phyloP scores from a whole-genome alignment of 148 eudicot genomes.

The Rhododendron simsii region DNA sequence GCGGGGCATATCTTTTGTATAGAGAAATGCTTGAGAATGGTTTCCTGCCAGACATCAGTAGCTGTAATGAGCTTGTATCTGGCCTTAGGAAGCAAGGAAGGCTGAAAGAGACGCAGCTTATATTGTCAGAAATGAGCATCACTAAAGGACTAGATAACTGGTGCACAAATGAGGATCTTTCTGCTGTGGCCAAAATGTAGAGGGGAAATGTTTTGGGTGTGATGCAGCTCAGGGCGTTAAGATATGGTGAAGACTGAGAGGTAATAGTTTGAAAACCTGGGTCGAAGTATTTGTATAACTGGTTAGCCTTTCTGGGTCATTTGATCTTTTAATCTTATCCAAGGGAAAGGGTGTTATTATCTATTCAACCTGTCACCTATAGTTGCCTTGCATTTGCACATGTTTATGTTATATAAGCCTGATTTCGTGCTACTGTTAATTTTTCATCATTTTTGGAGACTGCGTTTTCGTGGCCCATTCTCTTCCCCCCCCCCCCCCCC shows the following conservation, averaged over 20 bases:
- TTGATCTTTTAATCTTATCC: neutral
- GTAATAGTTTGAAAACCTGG: neutral
- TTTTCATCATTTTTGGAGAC: too few relatives aligned
- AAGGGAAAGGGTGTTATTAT: neutral
- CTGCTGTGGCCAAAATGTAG: constrained; percentile 39
- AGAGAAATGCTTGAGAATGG: constrained; percentile 59
- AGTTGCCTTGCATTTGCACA: neutral
- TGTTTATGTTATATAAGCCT: too few relatives aligned
- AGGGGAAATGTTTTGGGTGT: neutral
- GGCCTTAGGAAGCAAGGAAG: constrained; percentile 64
- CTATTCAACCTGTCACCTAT: neutral
- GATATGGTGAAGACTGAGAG: neutral
- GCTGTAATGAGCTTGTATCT: constrained; percentile 57
- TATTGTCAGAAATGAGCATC: constrained; percentile 64
- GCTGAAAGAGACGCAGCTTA: constrained; percentile 39
- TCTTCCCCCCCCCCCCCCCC: too few relatives aligned
- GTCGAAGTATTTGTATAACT: neutral
- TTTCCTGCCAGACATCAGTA: constrained; percentile 28
- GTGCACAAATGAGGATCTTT: constrained; percentile 23
- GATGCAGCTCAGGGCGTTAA: neutral
- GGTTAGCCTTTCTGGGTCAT: neutral
- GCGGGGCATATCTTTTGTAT: constrained; percentile 62
- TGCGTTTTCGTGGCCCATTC: too few relatives aligned
- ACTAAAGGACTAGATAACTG: constrained; percentile 47
- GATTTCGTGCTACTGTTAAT: too few relatives aligned